Base-by-base conservation (phyloP, 148 eudicot species). In the Rhododendron henanense region DNA sequence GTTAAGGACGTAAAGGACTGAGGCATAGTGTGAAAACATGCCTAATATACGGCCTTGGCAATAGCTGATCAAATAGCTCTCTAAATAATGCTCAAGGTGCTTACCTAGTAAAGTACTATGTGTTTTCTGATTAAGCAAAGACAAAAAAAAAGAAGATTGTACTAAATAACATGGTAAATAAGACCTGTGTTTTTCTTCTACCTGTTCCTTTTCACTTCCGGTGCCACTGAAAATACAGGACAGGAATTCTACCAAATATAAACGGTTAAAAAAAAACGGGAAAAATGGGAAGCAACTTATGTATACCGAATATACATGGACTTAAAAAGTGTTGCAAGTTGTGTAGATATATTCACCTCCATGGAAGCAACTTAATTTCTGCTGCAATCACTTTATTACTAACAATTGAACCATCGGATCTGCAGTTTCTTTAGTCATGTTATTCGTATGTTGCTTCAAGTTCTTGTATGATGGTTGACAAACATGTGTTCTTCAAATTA, bases 31-130 rank as follows among this genome's bases (percentile, higher is more conserved):
- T 13, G 37, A 69, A 50, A 53, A 14, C 9, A 50, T 50, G 39
- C 65, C 23, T 21, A 79, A 18, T n/a, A 10, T 79, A 25, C 16
- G 28, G 82, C 39, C 10, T 79, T 44, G 51, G 81, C 6, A 19
- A 78, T 79, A 28, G 35, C 25, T 47, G 31, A 55, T 81, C 14
- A 3, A 18, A 16, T 51, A 23, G 31, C 61, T 44, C 41, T 78
- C 18, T 78, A 85, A 85, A 78, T 85, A 85, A 85, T 78, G 87
- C 44, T 85, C 75, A 76, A 55, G 82, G 82, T 77, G 82, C 81
- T 84, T 69, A n/a, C 50, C 5, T 37, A 31, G 16, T 69, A 28
- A 69, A 28, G n/a, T 73, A 13, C 9, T 84, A 23, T 59, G 81
- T 84, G 23, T 50, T 84, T 39, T 35, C 48, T 74, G 48, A 11